Evolutionary conservation across 495 filamentous ascomycete genomes (phyloP), one percentile per base, ranked within the genome.

Genomic region (Xanthoparmelia taractica): DNA sequence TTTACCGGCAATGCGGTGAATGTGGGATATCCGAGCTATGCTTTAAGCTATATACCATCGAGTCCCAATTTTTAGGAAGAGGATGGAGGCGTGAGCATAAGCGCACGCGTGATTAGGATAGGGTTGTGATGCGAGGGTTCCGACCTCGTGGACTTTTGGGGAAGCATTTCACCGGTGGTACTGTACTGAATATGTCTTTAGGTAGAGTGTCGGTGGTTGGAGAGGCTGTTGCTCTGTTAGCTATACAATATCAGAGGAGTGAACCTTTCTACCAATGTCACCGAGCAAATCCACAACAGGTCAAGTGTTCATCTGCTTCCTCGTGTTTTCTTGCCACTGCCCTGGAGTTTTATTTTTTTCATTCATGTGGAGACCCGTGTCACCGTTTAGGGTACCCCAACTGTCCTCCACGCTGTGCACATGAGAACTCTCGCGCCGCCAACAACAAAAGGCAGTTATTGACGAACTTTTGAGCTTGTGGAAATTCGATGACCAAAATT

Each of bases 401-500:
- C n/a, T n/a, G n/a, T n/a, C n/a, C n/a, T n/a, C n/a, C n/a, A n/a
- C n/a, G n/a, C n/a, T n/a, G n/a, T n/a, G n/a, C n/a, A n/a, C n/a
- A n/a, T n/a, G n/a, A n/a, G n/a, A n/a, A n/a, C n/a, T n/a, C n/a
- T n/a, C n/a, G n/a, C n/a, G n/a, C n/a, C n/a, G n/a, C n/a, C n/a
- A n/a, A n/a, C 86, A 95, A 69, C 93, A 97, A 72, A 91, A 91
- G 73, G 86, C 85, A 31, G 84, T 88, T 60, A 92, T 97, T 66
- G 87, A 92, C 54, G 88, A 96, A 61, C 82, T 98, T 5, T 77
- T 97, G 63, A 79, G 81, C 60, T 69, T 85, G 65, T 92, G 89
- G 85, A 93, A 90, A 71, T 97, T 93, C 73, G 92, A 98, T 75
- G 91, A 95, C 65, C 80, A 87, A 47, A 91, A 97, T 70, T 98